Conservation (phyloP, 139 green algal species). For the Chlamydomonas sphaeroides region DNA sequence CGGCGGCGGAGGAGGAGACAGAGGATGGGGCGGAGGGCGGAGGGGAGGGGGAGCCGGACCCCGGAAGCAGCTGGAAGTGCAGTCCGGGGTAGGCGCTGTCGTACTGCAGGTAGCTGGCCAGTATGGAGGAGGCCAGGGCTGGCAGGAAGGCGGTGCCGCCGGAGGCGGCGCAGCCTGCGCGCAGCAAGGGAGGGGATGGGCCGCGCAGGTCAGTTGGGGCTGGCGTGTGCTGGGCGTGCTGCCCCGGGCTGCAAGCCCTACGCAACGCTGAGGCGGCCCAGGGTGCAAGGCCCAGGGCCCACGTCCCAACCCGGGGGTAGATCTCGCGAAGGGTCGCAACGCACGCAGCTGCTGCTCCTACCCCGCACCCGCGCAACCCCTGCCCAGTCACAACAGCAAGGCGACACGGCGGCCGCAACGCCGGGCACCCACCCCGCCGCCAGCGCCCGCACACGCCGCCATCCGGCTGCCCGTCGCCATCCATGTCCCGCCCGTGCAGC, state of each 20-base stretch:
- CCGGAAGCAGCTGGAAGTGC: no score
- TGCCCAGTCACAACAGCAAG: no score
- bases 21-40: no score
- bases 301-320: no score
- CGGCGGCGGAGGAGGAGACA: neutral
- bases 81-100: neutral
- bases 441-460: slow-evolving; percentile 11
- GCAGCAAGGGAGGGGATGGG: neutral
- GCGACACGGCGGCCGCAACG: neutral
- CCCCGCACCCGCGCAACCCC: no score
- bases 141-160: neutral
- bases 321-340: no score
- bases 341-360: neutral
- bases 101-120: slow-evolving; percentile 8
- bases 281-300: no score
- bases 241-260: neutral
- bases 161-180: slow-evolving; percentile 2
- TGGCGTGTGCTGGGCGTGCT: neutral
- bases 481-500: neutral
- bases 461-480: neutral
- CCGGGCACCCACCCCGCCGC: neutral
- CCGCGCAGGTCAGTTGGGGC: neutral
- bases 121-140: neutral
- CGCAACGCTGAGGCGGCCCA: neutral
- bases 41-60: no score